Evolutionary conservation across 805 yeast species (phyloP), one percentile per base, ranked within the genome.

Genomic region (Lachancea cidri): DNA sequence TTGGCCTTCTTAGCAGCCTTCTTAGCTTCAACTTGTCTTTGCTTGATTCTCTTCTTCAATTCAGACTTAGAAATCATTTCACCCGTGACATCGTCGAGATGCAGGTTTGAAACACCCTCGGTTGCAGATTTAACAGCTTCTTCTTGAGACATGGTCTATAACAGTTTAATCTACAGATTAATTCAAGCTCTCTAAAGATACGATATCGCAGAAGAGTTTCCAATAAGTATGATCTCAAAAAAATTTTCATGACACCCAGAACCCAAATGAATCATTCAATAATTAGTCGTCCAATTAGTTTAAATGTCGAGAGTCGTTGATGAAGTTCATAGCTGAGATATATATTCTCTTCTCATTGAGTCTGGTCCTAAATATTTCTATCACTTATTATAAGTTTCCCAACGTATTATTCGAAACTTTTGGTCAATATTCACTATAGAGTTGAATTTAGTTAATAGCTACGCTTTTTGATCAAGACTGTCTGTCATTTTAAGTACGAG

Each of bases 61-160:
- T 91, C 98, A 47, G 93, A 76, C 73, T 91, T 91, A 60, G 98
- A 93, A 35, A 91, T 96, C 68, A 79, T 85, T 70, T 91, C 98
- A 36, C 98, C 98, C 48, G 98, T 93, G 55, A 71, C 95, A 45
- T 88, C 96, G 65, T 91, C 98, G 53, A 91, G 73, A 66, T 83
- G 83, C 35, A 79, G 66, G 63, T 85, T 84, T 62, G 83, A 83
- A 44, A 84, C 79, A 50, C 74, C 79, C 58, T 88, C 96, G 40
- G 95, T 65, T 39, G 73, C 83, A 59, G 77, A 70, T 41, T 77
- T 74, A 43, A 79, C 81, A 43, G 73, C 76, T 50, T 68, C 62
- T 53, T 53, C 59, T 44, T 65, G 66, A 32, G 65, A 59, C 65
- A 60, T 60, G 8, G 17, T 62, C 11, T 22, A 22, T 11, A 7